Percentiles rank a stretch among this genome's conserved stretches.
phyloP scores from a whole-genome alignment of 768 basidiomycete genomes.

The Termitomyces sp. region DNA sequence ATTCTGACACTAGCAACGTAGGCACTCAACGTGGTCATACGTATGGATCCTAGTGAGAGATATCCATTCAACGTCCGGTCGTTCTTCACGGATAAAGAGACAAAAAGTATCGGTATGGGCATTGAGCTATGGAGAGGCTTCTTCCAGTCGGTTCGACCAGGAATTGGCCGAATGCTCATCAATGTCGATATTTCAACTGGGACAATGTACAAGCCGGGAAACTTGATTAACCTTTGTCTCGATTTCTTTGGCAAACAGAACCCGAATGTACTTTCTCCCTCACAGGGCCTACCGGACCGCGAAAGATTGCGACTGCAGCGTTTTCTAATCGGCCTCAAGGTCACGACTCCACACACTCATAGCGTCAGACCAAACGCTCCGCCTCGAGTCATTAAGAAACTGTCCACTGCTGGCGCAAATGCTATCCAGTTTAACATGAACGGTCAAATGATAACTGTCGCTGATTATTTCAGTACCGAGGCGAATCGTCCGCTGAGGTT shows the following conservation, averaged over 20 bases:
- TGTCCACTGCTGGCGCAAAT: slow-evolving; percentile 46
- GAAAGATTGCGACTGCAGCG: slow-evolving; percentile 35
- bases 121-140: slow-evolving; percentile 75
- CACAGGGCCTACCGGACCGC: slow-evolving; percentile 39
- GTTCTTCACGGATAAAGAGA: slow-evolving; percentile 60
- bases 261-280: slow-evolving; percentile 28
- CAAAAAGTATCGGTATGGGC: slow-evolving; percentile 49
- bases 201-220: slow-evolving; percentile 66
- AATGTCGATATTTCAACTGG: slow-evolving; percentile 79
- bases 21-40: slow-evolving; percentile 71
- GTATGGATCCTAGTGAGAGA: slow-evolving; percentile 64
- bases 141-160: slow-evolving; percentile 74
- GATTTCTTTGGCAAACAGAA: slow-evolving; percentile 40
- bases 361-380: slow-evolving; percentile 7
- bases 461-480: slow-evolving; percentile 12
- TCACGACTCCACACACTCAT: slow-evolving; percentile 17
- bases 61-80: slow-evolving; percentile 72
- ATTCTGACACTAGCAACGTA: slow-evolving; percentile 16
- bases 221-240: slow-evolving; percentile 51
- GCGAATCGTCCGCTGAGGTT: slow-evolving; percentile 29
- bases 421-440: slow-evolving; percentile 45
- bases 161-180: slow-evolving; percentile 54
- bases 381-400: slow-evolving; percentile 47
- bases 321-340: slow-evolving; percentile 30
- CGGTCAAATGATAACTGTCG: slow-evolving; percentile 13